Evolutionary conservation across 768 basidiomycete species (phyloP).

Genomic region (Amanita molliuscula): DNA sequence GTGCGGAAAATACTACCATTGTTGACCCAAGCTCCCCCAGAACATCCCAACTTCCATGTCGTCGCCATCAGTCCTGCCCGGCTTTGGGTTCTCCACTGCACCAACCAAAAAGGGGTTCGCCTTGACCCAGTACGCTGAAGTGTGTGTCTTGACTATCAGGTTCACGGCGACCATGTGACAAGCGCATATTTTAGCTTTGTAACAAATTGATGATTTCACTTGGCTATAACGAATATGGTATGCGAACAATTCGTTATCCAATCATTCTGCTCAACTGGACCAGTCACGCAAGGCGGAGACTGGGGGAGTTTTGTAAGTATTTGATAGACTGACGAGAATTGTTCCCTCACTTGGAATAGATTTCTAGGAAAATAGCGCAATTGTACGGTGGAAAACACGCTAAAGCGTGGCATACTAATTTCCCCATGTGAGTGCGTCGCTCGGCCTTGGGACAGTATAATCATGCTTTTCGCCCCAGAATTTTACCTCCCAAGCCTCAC

Average conservation of each 20-base stretch:
- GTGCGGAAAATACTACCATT: conserved; percentile 47
- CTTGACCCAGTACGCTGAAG: conserved; percentile 42
- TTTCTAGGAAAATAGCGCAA: conserved; percentile 18
- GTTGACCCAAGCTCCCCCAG: conserved; percentile 28
- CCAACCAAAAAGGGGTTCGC: conserved; percentile 40
- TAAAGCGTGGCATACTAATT: conserved; percentile 46
- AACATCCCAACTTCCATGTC: conserved; percentile 50
- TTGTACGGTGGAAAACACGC: conserved; percentile 22
- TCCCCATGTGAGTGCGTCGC: conserved; percentile 24
- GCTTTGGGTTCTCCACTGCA: conserved; percentile 51
- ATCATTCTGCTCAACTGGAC: not conserved
- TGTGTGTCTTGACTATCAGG: conserved; percentile 10
- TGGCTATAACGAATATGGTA: conserved; percentile 40
- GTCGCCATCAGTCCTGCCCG: conserved; percentile 48
- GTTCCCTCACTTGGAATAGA: conserved; percentile 8
- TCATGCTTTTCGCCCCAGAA: conserved; percentile 6
- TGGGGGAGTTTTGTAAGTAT: conserved; percentile 30
- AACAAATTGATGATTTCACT: conserved; percentile 39
- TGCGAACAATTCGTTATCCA: not conserved
- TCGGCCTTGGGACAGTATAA: not conserved
- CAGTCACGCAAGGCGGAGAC: conserved; percentile 38
- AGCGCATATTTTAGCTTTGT: conserved; percentile 42
- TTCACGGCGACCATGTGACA: conserved; percentile 25
- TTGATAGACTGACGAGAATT: conserved; percentile 3
- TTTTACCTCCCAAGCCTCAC: conserved; percentile 12